Conservation (phyloP, 495 filamentous ascomycete species). For the Rhypophila decipiens region DNA sequence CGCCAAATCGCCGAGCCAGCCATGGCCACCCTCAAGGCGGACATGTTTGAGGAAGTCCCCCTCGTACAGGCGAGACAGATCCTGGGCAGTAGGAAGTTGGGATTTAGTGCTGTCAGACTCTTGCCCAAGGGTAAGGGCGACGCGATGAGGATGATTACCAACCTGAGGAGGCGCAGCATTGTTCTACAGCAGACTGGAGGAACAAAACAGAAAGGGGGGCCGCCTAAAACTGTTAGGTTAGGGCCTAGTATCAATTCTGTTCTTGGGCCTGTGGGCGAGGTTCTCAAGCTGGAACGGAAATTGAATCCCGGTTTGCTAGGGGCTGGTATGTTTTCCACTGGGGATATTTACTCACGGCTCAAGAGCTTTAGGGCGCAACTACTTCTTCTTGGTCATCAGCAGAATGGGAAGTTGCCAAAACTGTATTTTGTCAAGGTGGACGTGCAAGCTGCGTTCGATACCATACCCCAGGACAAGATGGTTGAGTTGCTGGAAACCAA, state of each 20-base stretch:
- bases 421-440: conserved; percentile 87
- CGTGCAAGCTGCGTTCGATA: conserved; percentile 89
- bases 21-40: conserved; percentile 57
- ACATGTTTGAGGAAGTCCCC: conserved; percentile 77
- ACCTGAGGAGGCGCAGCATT: conserved; percentile 60
- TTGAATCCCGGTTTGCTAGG: conserved; percentile 59
- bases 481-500: conserved; percentile 59
- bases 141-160: conserved; percentile 73
- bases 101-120: conserved; percentile 73
- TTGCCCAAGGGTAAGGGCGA: conserved; percentile 69
- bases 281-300: conserved; percentile 73
- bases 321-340: conserved; percentile 69
- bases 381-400: too few relatives aligned
- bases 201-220: conserved; percentile 41
- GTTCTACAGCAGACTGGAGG: conserved; percentile 47
- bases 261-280: conserved; percentile 66
- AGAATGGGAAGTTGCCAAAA: conserved; percentile 6
- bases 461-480: conserved; percentile 77
- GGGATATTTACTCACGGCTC: conserved; percentile 73
- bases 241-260: conserved; percentile 75
- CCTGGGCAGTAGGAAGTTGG: conserved; percentile 56
- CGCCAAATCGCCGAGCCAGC: conserved; percentile 65
- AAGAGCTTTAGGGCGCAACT: conserved; percentile 58
- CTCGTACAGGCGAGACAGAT: conserved; percentile 49
- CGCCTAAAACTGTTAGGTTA: too few relatives aligned